phyloP scores from a whole-genome alignment of 2,329 filamentous ascomycete species.

The Alternaria arbusti region DNA sequence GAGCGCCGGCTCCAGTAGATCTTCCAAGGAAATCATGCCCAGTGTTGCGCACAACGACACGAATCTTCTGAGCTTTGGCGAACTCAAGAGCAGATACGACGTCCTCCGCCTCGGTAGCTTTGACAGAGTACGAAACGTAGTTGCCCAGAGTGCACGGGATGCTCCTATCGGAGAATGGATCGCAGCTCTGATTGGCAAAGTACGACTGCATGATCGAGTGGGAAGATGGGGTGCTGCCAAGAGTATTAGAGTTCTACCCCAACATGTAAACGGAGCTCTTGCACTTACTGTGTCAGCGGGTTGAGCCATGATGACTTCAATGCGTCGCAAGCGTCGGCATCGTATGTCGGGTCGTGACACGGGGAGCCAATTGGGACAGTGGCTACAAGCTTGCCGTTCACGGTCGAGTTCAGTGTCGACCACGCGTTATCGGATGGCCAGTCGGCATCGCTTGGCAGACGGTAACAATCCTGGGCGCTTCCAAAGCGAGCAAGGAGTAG shows the following conservation, averaged over 20 bases:
- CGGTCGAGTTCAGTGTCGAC: constrained; percentile 45
- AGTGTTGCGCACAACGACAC: constrained; percentile 27
- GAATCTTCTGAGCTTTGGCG: constrained; percentile 31
- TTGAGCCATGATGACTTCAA: constrained; percentile 23
- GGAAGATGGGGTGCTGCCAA: constrained; percentile 10
- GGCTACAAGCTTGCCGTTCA: constrained; percentile 47
- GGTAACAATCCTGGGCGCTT: constrained; percentile 9
- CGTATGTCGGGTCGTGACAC: constrained; percentile 41
- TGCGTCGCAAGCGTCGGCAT: constrained; percentile 20
- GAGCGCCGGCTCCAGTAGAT: constrained; percentile 37
- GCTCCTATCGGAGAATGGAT: constrained; percentile 14
- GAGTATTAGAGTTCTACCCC: constrained; percentile 1
- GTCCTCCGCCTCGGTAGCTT: constrained; percentile 20
- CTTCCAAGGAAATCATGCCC: constrained; percentile 37
- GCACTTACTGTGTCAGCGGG: constrained; percentile 26
- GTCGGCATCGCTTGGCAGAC: constrained; percentile 42
- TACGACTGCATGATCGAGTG: constrained; percentile 16
- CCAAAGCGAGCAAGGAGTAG: constrained; percentile 1
- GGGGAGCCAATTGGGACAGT: constrained; percentile 49
- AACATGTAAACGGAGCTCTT: not conserved
- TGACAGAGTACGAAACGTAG: constrained; percentile 44
- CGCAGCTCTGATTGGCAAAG: constrained; percentile 22
- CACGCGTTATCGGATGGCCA: constrained; percentile 46
- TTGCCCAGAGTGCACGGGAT: constrained; percentile 28
- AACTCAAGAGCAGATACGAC: constrained; percentile 28